phyloP scores from a whole-genome alignment of 768 basidiomycete genomes.

The Phlebiopsis gigantea region DNA sequence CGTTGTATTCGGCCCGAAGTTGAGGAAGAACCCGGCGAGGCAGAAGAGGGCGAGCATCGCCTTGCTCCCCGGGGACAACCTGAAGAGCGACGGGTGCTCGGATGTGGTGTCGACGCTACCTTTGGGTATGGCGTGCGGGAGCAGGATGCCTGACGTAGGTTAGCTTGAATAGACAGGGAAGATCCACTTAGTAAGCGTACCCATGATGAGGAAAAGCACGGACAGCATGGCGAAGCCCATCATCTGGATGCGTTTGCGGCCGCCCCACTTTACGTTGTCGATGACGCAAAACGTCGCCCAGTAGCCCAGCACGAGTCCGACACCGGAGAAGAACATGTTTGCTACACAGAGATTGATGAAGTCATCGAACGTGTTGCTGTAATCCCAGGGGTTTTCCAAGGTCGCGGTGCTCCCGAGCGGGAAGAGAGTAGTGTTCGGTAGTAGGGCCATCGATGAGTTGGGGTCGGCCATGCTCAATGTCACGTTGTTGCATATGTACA shows the following conservation, averaged over 20 bases:
- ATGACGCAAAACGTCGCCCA: constrained; percentile 60
- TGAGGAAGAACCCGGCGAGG: constrained; percentile 87
- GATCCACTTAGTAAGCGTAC: constrained; percentile 39
- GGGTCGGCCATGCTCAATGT: neutral
- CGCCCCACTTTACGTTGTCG: constrained; percentile 58
- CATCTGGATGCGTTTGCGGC: constrained; percentile 77
- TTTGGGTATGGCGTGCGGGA: neutral
- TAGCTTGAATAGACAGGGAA: neutral
- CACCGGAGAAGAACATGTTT: constrained; percentile 70
- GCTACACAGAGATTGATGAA: constrained; percentile 66
- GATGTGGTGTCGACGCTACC: neutral
- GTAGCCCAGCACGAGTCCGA: constrained; percentile 82
- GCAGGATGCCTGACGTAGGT: neutral
- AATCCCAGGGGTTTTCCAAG: constrained; percentile 23
- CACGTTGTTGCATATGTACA: neutral
- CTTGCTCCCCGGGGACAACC: constrained; percentile 27
- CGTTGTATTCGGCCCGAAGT: constrained; percentile 79
- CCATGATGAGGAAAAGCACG: constrained; percentile 62
- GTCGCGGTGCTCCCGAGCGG: constrained; percentile 16
- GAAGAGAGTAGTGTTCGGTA: too few relatives aligned
- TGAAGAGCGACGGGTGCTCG: neutral
- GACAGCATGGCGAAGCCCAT: constrained; percentile 73
- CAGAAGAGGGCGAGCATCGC: constrained; percentile 83
- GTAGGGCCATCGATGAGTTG: too few relatives aligned
- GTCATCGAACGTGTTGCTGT: constrained; percentile 43